These are phyloP conservation scores for Lactarius quietus DNA, from an alignment of 768 basidiomycete species.

Conservation along the genomic window DNA sequence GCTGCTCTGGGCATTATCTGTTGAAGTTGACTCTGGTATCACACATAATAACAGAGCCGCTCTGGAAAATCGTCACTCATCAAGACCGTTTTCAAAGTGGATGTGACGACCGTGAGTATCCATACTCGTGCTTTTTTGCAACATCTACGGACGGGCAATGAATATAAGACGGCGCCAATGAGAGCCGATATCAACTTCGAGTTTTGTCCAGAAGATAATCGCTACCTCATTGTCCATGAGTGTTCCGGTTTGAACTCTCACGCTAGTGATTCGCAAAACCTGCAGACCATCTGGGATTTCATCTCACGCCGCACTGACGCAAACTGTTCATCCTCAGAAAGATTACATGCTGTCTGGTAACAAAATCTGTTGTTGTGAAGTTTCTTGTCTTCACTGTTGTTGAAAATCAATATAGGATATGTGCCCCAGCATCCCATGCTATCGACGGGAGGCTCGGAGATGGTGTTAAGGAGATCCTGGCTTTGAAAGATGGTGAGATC, in stretches of 20 bases:
- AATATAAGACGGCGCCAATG: neutral
- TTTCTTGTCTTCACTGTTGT: neutral
- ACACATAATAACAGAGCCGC: neutral
- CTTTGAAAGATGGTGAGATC: too few species aligned
- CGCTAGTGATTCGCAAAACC: neutral
- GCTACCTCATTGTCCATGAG: constrained; percentile 1
- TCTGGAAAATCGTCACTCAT: too few species aligned
- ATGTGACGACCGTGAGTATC: constrained; percentile 9
- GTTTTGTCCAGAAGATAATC: constrained; percentile 7
- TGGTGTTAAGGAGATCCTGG: too few species aligned
- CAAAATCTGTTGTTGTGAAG: too few species aligned
- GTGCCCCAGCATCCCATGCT: neutral
- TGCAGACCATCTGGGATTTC: neutral
- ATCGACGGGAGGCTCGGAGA: neutral
- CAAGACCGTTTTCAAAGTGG: too few species aligned
- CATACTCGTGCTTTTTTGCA: neutral
- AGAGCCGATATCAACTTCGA: neutral
- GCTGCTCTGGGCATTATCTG: too few species aligned
- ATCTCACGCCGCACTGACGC: neutral
- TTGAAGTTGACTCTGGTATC: neutral
- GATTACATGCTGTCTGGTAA: constrained; percentile 6
- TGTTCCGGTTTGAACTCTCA: constrained; percentile 2
- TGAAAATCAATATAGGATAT: neutral
- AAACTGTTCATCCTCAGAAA: neutral
- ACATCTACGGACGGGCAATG: neutral